These are phyloP conservation scores for Raphanus hybrid DNA, from an alignment of 441 rosid genomes.

Conservation along the genomic window DNA sequence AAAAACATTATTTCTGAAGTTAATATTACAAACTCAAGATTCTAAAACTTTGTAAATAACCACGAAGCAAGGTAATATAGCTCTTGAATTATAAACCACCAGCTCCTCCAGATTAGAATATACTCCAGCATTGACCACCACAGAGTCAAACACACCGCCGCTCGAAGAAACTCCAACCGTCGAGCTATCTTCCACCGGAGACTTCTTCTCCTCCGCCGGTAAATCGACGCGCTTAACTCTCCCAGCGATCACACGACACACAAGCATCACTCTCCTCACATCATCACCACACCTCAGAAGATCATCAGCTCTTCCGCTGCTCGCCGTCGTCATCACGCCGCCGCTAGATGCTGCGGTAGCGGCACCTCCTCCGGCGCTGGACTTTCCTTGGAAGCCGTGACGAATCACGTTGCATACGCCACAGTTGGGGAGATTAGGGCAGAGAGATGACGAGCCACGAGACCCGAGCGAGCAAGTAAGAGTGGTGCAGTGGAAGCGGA, in stretches of 20 bases:
- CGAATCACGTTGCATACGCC: slow-evolving; percentile 86
- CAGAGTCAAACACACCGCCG: slow-evolving; percentile 71
- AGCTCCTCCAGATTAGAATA: slow-evolving; percentile 87
- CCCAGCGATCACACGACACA: slow-evolving; percentile 96
- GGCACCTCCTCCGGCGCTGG: slow-evolving; percentile 26
- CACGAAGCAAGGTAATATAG: slow-evolving; percentile 92
- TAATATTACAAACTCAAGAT: slow-evolving; percentile 45
- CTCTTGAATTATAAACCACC: slow-evolving; percentile 77
- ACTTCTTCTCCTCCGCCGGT: slow-evolving; percentile 49
- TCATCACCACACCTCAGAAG: slow-evolving; percentile 52
- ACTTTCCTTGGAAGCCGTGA: slow-evolving; percentile 70
- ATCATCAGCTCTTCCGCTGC: slow-evolving; percentile 96
- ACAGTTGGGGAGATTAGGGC: slow-evolving; percentile 78
- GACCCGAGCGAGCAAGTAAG: slow-evolving; percentile 79
- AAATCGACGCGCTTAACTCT: slow-evolving; percentile 55
- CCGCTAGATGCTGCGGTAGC: background rate
- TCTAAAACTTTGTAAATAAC: slow-evolving; percentile 77
- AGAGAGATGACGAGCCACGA: slow-evolving; percentile 74
- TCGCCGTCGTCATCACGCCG: slow-evolving; percentile 81
- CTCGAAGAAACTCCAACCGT: slow-evolving; percentile 19
- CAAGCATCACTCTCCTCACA: slow-evolving; percentile 84
- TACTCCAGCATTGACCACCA: slow-evolving; percentile 67
- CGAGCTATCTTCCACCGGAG: slow-evolving; percentile 50
- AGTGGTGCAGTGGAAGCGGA: slow-evolving; percentile 86
- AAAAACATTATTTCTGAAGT: slow-evolving; percentile 26